phyloP scores from a whole-genome alignment of 139 green algal species.

The Chlorella vulgaris region DNA sequence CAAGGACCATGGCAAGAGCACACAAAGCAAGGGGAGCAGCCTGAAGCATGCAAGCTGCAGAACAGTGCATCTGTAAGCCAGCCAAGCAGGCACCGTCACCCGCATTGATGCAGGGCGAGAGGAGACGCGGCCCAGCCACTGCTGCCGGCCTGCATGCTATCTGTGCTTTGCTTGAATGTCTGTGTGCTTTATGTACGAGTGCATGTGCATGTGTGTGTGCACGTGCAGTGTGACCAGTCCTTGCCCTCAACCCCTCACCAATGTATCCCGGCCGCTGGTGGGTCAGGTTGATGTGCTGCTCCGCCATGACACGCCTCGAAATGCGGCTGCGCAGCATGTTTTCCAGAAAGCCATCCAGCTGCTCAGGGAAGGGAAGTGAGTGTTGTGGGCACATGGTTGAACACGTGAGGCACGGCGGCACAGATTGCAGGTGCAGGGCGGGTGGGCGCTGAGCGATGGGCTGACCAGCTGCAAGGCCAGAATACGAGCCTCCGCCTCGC shows the following conservation, averaged over 20 bases:
- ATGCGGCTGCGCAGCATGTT: slow-evolving; percentile 72
- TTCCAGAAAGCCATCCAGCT: slow-evolving; percentile 81
- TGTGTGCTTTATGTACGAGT: too few relatives aligned
- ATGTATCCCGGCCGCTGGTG: slow-evolving; percentile 34
- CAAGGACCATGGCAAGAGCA: neutral
- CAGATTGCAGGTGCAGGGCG: neutral
- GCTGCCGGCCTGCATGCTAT: too few relatives aligned
- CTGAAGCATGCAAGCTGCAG: too few relatives aligned
- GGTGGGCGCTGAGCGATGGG: neutral
- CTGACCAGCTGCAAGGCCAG: neutral
- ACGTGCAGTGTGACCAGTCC: neutral
- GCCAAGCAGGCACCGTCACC: too few relatives aligned
- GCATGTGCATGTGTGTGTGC: too few relatives aligned
- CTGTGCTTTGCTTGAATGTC: too few relatives aligned
- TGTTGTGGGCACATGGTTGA: neutral
- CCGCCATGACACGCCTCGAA: slow-evolving; percentile 83
- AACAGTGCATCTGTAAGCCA: too few relatives aligned
- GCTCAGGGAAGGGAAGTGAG: slow-evolving; percentile 38
- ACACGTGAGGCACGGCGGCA: neutral
- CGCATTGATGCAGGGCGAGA: too few relatives aligned
- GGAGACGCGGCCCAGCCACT: too few relatives aligned
- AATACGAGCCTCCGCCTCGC: neutral
- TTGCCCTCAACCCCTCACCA: neutral
- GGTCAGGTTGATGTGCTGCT: slow-evolving; percentile 90
- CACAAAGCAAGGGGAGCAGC: too few relatives aligned